Conservation (phyloP, 352 stramenopile species). For the Phytophthora cryptogea region DNA sequence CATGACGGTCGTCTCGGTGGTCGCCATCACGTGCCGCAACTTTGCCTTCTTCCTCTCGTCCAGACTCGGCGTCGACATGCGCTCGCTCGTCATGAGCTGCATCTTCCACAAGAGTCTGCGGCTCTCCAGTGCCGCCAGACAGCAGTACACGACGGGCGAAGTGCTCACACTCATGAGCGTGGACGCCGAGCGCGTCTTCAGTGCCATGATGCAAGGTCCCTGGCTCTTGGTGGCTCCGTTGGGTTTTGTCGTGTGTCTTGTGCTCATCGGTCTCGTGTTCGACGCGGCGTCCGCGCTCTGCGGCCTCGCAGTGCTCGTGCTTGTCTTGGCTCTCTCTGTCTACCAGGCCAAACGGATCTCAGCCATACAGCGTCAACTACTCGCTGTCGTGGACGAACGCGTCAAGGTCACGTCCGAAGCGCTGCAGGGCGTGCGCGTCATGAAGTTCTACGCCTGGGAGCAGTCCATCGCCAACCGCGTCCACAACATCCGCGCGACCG, state of each 20-base stretch:
- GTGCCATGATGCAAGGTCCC: constrained; percentile 23
- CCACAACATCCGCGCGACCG: constrained; percentile 40
- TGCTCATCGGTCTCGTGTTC: constrained; percentile 32
- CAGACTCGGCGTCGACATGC: constrained; percentile 32
- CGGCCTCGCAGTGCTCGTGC: constrained; percentile 13
- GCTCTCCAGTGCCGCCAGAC: constrained; percentile 43
- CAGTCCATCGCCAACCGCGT: constrained; percentile 49
- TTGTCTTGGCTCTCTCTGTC: constrained; percentile 25
- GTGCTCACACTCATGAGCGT: constrained; percentile 41
- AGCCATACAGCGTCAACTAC: constrained; percentile 15
- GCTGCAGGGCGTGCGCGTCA: constrained; percentile 85
- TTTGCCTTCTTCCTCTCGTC: constrained; percentile 38
- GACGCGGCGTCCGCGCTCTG: constrained; percentile 17
- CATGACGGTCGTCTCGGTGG: constrained; percentile 18
- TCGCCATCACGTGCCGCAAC: constrained; percentile 31
- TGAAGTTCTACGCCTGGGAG: constrained; percentile 93
- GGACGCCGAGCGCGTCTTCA: constrained; percentile 38
- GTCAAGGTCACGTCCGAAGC: constrained; percentile 94
- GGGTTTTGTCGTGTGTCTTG: constrained; percentile 26
- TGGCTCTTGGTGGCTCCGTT: constrained; percentile 31
- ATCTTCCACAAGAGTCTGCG: constrained; percentile 60
- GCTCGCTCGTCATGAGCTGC: constrained; percentile 34
- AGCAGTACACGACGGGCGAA: constrained; percentile 35
- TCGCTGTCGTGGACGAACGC: constrained; percentile 54
- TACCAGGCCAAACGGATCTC: constrained; percentile 10